Evolutionary conservation across 2,329 filamentous ascomycete species (phyloP).

Genomic region (Xylariomycetidae sp.): DNA sequence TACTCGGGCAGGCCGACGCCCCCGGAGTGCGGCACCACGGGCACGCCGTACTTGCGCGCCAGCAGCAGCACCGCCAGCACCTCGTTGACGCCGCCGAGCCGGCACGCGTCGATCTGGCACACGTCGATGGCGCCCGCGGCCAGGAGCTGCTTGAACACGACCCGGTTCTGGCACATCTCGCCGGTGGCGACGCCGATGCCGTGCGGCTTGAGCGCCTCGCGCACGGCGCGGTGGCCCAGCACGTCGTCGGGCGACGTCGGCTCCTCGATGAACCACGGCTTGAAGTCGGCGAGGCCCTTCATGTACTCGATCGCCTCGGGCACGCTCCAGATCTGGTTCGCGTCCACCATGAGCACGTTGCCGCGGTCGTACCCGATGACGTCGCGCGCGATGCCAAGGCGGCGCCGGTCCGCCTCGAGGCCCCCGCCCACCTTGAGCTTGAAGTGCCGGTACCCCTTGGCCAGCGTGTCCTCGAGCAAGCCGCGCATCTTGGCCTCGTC

Average conservation of each 20-base stretch:
- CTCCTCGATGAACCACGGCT: constrained; percentile 93
- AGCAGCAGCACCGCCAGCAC: constrained; percentile 85
- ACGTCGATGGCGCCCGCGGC: constrained; percentile 77
- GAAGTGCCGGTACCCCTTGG: constrained; percentile 77
- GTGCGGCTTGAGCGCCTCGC: constrained; percentile 69
- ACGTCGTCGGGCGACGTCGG: constrained; percentile 88
- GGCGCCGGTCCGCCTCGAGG: constrained; percentile 65
- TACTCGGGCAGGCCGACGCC: constrained; percentile 91
- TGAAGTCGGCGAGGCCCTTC: constrained; percentile 75
- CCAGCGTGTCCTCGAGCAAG: constrained; percentile 68
- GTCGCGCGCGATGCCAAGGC: constrained; percentile 69
- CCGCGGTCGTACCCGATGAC: constrained; percentile 79
- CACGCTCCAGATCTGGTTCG: constrained; percentile 89
- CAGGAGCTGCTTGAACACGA: constrained; percentile 90
- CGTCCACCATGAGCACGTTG: constrained; percentile 88
- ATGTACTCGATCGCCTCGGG: constrained; percentile 86
- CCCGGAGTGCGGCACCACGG: constrained; percentile 84
- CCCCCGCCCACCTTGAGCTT: constrained; percentile 84
- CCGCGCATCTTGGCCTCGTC: constrained; percentile 79
- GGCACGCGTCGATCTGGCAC: constrained; percentile 86
- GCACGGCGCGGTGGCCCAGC: constrained; percentile 79
- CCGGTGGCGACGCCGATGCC: constrained; percentile 84
- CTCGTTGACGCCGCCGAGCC: constrained; percentile 86
- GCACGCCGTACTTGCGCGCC: constrained; percentile 72
- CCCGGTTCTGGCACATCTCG: constrained; percentile 93